Percentiles rank a stretch among this genome's conserved stretches.
Evolutionary conservation across 75 land plant species (phyloP).

Genomic region (Adiantum capillusveneris): DNA sequence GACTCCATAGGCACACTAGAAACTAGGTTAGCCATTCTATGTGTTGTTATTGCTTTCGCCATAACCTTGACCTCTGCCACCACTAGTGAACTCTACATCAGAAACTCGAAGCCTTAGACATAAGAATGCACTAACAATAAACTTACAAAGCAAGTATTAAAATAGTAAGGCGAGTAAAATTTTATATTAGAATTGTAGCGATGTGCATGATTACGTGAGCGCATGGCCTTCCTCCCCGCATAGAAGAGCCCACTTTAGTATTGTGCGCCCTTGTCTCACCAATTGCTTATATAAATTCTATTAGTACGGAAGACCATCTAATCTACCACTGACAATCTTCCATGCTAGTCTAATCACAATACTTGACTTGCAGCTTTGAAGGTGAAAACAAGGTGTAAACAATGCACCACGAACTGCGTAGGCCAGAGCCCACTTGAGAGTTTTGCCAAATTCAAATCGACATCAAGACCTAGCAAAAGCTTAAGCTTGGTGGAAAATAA

Average conservation of each 20-base stretch:
- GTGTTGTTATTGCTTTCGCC: neutral
- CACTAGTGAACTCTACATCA: neutral
- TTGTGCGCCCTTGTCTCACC: neutral
- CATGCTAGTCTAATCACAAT: no score
- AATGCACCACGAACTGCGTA: no score
- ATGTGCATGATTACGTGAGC: constrained; percentile 8
- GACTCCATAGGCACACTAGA: no score
- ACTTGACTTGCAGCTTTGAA: no score
- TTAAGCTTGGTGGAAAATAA: no score
- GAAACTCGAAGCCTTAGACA: neutral
- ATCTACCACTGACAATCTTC: no score
- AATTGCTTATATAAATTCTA: constrained; percentile 2
- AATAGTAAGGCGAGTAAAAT: neutral
- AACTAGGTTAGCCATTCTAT: neutral
- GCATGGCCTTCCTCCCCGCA: neutral
- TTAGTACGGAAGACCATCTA: no score
- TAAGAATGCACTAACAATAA: neutral
- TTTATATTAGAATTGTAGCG: constrained; percentile 14
- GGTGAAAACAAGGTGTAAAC: no score
- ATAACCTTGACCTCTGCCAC: constrained; percentile 2
- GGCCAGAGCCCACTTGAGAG: no score
- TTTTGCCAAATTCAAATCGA: no score
- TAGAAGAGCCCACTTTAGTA: neutral
- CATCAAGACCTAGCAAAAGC: no score
- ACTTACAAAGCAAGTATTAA: neutral